Conservation (phyloP, 2,329 filamentous ascomycete genomes). For the Botrytis deweyae region DNA sequence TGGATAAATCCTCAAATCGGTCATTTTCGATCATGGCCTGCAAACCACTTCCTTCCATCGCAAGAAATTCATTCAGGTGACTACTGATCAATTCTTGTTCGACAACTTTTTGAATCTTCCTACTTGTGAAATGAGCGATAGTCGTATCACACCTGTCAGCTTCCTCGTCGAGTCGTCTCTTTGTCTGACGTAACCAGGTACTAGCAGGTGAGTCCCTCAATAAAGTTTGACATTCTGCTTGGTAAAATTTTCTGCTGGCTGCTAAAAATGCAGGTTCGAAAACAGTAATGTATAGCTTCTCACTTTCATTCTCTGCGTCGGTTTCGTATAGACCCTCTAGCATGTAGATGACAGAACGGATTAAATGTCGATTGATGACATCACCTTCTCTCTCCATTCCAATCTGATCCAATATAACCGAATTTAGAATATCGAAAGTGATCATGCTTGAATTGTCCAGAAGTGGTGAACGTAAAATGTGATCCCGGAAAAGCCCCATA, state of each 20-base stretch:
- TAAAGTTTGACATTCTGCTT: conserved; percentile 69
- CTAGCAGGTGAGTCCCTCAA: conserved; percentile 77
- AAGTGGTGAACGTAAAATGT: conserved; percentile 68
- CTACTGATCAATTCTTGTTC: conserved; percentile 76
- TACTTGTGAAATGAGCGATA: conserved; percentile 68
- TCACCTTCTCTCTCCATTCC: conserved; percentile 90
- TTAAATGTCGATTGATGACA: conserved; percentile 76
- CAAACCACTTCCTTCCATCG: conserved; percentile 80
- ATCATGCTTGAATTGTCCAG: conserved; percentile 45
- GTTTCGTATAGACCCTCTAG: conserved; percentile 84
- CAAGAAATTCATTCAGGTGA: conserved; percentile 78
- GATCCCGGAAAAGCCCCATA: conserved; percentile 85
- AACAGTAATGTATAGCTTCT: conserved; percentile 77
- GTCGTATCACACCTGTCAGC: conserved; percentile 79
- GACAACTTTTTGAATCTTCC: conserved; percentile 73
- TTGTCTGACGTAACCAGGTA: conserved; percentile 75
- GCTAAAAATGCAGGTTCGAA: conserved; percentile 80
- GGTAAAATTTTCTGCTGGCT: conserved; percentile 72
- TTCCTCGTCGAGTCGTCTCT: conserved; percentile 76
- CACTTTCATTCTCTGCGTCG: conserved; percentile 70
- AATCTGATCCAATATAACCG: conserved; percentile 85
- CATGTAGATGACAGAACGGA: conserved; percentile 86
- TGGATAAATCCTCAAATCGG: conserved; percentile 71
- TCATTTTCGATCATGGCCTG: conserved; percentile 91
- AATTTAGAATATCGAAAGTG: conserved; percentile 75